Evolutionary conservation across 495 filamentous ascomycete genomes (phyloP).

Genomic region (Podospora australis): DNA sequence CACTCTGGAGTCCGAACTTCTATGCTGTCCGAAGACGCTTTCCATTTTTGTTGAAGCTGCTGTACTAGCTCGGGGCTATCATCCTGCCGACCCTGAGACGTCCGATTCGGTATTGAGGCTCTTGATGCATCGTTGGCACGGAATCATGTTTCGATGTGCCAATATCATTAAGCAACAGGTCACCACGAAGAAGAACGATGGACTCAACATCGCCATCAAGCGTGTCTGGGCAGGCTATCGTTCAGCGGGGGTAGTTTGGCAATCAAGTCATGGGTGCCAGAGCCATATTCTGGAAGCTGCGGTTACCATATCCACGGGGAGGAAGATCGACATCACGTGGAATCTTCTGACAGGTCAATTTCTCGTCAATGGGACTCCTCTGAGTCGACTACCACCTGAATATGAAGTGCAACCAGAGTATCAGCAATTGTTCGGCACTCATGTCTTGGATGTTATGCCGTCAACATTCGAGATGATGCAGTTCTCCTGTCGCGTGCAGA

Average conservation of each 20-base stretch:
- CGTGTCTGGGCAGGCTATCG: slow-evolving; percentile 15
- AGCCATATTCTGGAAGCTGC: not conserved
- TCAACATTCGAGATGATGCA: slow-evolving; percentile 39
- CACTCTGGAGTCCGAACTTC: slow-evolving; percentile 1
- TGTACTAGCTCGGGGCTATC: slow-evolving; percentile 7
- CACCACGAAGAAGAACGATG: too few relatives aligned
- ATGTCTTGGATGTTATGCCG: slow-evolving; percentile 40
- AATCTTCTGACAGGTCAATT: slow-evolving; percentile 52
- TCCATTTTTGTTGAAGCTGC: slow-evolving; percentile 1
- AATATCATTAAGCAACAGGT: too few relatives aligned
- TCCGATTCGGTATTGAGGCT: slow-evolving; percentile 1
- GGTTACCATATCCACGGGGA: not conserved
- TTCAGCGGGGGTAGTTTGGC: not conserved
- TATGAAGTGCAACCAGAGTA: slow-evolving; percentile 38
- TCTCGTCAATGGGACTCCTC: slow-evolving; percentile 48
- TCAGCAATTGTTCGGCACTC: slow-evolving; percentile 30
- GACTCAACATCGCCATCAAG: too few relatives aligned
- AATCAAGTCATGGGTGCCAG: not conserved
- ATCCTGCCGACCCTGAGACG: not conserved
- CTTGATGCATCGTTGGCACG: slow-evolving; percentile 11
- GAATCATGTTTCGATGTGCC: slow-evolving; percentile 9
- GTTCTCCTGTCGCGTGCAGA: slow-evolving; percentile 27
- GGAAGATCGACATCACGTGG: slow-evolving; percentile 27
- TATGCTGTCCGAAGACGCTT: slow-evolving; percentile 1
- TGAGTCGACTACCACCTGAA: slow-evolving; percentile 41